These are phyloP conservation scores for Dothideomycetes sp. DNA, from an alignment of 2,329 filamentous ascomycete genomes.

Conservation along the genomic window DNA sequence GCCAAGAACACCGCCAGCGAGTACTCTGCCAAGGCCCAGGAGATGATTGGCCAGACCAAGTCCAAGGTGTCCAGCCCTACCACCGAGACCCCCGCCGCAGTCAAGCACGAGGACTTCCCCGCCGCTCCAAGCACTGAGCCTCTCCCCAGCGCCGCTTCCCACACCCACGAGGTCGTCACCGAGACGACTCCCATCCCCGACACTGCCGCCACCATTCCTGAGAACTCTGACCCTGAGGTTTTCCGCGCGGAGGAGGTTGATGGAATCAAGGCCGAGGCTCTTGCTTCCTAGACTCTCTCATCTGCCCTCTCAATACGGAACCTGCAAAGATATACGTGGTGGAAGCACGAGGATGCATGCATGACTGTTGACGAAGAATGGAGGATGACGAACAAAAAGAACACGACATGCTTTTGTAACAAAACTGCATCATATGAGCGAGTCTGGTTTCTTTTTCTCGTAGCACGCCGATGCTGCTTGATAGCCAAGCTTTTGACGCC, in stretches of 20 bases:
- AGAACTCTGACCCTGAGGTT: constrained; percentile 4
- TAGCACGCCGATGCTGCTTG: not conserved
- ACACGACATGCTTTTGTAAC: not conserved
- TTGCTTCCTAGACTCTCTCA: constrained; percentile 1
- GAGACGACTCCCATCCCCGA: constrained; percentile 5
- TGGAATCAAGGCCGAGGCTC: constrained; percentile 5
- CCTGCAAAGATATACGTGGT: not conserved
- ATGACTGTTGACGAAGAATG: not conserved
- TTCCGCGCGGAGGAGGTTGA: not conserved
- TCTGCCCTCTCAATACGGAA: not conserved
- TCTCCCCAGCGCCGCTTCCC: constrained; percentile 4
- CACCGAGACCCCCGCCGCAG: constrained; percentile 10
- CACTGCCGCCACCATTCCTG: constrained; percentile 1
- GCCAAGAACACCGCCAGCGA: constrained; percentile 49
- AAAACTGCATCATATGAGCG: not conserved
- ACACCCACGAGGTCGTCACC: constrained; percentile 4
- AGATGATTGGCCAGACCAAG: constrained; percentile 35
- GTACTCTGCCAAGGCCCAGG: constrained; percentile 50
- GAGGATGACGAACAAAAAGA: not conserved
- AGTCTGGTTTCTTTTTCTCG: not conserved
- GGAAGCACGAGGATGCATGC: too few relatives aligned
- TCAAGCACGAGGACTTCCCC: constrained; percentile 13
- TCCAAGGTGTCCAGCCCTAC: constrained; percentile 14
- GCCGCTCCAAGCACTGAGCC: constrained; percentile 12
- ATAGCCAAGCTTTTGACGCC: too few relatives aligned